These are phyloP conservation scores for Acer saccharum DNA, from an alignment of 345 rosid genomes.

Conservation along the genomic window DNA sequence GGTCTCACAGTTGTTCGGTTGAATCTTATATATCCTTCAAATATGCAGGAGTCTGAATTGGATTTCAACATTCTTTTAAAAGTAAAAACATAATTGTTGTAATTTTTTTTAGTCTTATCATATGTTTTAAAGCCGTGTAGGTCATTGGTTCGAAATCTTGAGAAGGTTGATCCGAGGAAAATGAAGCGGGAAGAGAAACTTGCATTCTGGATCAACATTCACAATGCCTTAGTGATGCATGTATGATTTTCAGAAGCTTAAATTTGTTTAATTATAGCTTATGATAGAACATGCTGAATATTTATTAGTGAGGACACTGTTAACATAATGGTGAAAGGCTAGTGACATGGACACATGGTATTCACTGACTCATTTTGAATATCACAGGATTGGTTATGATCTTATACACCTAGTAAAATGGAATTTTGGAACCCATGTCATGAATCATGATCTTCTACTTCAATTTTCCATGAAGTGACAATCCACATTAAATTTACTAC, in stretches of 20 bases:
- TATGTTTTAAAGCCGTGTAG: slow-evolving; percentile 37
- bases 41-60: neutral
- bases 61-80: neutral
- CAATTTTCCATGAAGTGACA: neutral
- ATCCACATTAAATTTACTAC: neutral
- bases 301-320: neutral
- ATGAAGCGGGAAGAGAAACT: slow-evolving; percentile 93
- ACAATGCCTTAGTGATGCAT: slow-evolving; percentile 90
- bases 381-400: neutral
- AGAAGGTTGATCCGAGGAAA: slow-evolving; percentile 69
- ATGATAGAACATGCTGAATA: neutral
- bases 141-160: slow-evolving; percentile 71
- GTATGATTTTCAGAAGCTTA: slow-evolving; percentile 37
- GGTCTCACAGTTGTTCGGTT: neutral
- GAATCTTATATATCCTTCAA: slow-evolving; percentile 10
- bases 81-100: neutral
- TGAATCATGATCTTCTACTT: no score
- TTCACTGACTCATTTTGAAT: neutral
- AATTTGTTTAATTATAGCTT: slow-evolving; percentile 4
- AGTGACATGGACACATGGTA: neutral
- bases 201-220: slow-evolving; percentile 92
- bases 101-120: slow-evolving; percentile 9
- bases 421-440: no score
- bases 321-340: neutral
- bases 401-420: no score